Evolutionary conservation across 257 asterid genomes (phyloP), one percentile per base, ranked within the genome.

Genomic region (Paulownia fortunei): DNA sequence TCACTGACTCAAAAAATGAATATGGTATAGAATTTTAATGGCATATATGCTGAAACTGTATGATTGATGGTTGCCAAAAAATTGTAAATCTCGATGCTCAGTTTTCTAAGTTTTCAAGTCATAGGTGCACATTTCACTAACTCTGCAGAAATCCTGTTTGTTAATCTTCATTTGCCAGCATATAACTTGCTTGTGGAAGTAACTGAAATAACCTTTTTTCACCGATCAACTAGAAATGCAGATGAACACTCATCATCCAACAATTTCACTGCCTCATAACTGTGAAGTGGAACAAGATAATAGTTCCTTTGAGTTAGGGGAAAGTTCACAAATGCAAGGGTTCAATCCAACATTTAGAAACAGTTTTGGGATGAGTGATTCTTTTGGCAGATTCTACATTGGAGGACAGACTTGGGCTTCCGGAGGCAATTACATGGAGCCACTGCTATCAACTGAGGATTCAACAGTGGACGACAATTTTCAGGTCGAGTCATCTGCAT

Each of bases 141-240:
- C n/a, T n/a, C n/a, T n/a, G n/a, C n/a, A n/a, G n/a, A n/a, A n/a
- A n/a, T 49, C 55, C 47, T 54, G 7, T 72, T 32, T 49, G 16
- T 36, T 37, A 19, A 15, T 30, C 4, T 27, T 36, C 21, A 8
- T 34, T 41, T 16, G 26, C n/a, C 41, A 15, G 1, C 39, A 51
- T 26, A 2, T 2, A 4, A 4, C 6, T 70, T 51, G 2, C 49
- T 2, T 24, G 24, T 16, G 34, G 7, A 12, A 41, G 46, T 65
- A 26, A 32, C 55, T 62, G 56, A 27, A 49, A 18, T 27, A 32
- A 16, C 23, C 3, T 63, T 59, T 68, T 41, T 34, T 73, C 54
- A 19, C 86, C 88, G 91, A 39, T 70, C 87, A 80, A 69, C 68
- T 47, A 56, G 92, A 73, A 69, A 69, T 78, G 74, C 85, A 68